phyloP scores from a whole-genome alignment of 2,329 filamentous ascomycete genomes.

The Phaeosphaeriaceae sp. region DNA sequence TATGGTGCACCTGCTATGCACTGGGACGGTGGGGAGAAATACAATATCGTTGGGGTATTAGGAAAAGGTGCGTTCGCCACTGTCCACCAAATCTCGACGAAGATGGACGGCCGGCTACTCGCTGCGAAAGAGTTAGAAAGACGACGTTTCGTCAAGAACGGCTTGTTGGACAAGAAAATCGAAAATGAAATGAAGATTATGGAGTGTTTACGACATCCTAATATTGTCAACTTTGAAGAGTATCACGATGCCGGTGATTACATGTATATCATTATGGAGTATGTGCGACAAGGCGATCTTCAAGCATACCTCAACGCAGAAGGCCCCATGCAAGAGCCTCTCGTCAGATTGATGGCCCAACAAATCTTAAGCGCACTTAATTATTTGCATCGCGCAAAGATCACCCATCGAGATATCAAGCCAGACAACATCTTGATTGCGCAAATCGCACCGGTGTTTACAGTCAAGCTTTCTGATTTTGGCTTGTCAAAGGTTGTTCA shows the following conservation, averaged over 20 bases:
- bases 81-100: slow-evolving; percentile 88
- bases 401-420: slow-evolving; percentile 98
- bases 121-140: slow-evolving; percentile 97
- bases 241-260: slow-evolving; percentile 81
- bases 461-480: slow-evolving; percentile 94
- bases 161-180: slow-evolving; percentile 85
- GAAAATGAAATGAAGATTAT: slow-evolving; percentile 98
- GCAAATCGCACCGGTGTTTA: slow-evolving; percentile 68
- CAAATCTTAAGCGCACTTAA: slow-evolving; percentile 83
- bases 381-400: slow-evolving; percentile 85
- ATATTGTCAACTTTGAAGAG: slow-evolving; percentile 91
- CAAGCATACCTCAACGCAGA: slow-evolving; percentile 71
- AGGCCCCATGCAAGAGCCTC: slow-evolving; percentile 68
- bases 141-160: slow-evolving; percentile 90
- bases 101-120: slow-evolving; percentile 80
- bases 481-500: slow-evolving; percentile 94
- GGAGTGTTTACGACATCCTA: slow-evolving; percentile 79
- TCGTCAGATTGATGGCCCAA: slow-evolving; percentile 73
- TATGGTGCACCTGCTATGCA: slow-evolving; percentile 66
- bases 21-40: slow-evolving; percentile 80
- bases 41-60: slow-evolving; percentile 74
- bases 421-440: slow-evolving; percentile 95
- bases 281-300: slow-evolving; percentile 80
- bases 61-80: slow-evolving; percentile 95
- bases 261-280: slow-evolving; percentile 98